Conservation (phyloP, 2,329 filamentous ascomycete genomes). For the Ophiostoma sp. region DNA sequence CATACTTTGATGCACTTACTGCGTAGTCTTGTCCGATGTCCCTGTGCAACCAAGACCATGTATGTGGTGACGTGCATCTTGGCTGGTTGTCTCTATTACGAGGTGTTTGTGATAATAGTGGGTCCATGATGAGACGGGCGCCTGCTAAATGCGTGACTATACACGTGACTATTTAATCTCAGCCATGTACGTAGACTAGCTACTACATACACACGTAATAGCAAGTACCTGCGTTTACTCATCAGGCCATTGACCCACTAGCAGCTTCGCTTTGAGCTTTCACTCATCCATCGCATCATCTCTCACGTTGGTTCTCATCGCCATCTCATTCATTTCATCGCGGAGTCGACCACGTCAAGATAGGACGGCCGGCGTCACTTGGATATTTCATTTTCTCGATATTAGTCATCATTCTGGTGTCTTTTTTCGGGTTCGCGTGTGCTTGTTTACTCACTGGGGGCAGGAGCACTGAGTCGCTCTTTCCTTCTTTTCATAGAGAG, state of each 20-base stretch:
- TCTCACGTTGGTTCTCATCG: not conserved
- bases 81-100: not conserved
- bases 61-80: not conserved
- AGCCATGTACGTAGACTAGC: no score
- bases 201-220: no score
- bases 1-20: not conserved
- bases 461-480: not conserved
- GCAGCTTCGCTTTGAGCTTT: not conserved
- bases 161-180: not conserved
- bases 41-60: not conserved
- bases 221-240: not conserved
- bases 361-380: not conserved
- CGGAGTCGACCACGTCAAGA: not conserved
- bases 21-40: not conserved
- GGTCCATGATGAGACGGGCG: not conserved
- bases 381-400: not conserved
- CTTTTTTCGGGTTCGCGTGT: not conserved
- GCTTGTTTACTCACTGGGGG: not conserved
- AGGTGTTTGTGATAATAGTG: not conserved
- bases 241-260: not conserved
- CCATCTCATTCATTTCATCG: not conserved
- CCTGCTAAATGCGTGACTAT: not conserved
- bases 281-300: conserved; percentile 4
- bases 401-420: not conserved
- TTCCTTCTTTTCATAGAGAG: not conserved